phyloP scores from a whole-genome alignment of 305 asterid species.

The Ilex paraguariensis region DNA sequence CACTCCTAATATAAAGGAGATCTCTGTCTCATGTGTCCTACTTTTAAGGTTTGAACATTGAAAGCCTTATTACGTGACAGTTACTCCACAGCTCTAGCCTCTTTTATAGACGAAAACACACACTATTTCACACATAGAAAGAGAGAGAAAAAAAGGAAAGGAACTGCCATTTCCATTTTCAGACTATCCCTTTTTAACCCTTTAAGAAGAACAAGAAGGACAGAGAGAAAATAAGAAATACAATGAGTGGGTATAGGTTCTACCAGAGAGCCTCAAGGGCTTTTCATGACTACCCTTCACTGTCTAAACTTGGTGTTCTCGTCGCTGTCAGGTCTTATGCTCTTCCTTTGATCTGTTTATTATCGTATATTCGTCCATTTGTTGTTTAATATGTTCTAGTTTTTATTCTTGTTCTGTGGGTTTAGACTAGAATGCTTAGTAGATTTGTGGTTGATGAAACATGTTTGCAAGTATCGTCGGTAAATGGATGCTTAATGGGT shows the following conservation, averaged over 20 bases:
- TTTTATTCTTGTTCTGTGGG: too few species aligned
- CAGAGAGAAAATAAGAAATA: neutral
- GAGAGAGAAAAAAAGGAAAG: neutral
- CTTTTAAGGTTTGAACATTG: too few species aligned
- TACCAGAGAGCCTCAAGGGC: conserved; percentile 51
- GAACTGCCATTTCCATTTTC: conserved; percentile 6
- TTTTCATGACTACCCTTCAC: conserved; percentile 31
- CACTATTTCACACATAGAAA: neutral
- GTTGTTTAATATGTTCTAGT: too few species aligned
- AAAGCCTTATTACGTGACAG: conserved; percentile 4
- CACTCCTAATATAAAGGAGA: too few species aligned
- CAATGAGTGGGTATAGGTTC: conserved; percentile 44
- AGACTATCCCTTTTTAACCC: neutral
- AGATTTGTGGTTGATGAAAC: too few species aligned
- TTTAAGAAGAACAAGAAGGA: too few species aligned
- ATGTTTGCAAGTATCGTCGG: too few species aligned
- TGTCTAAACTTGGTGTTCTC: conserved; percentile 34
- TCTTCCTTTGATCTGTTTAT: too few species aligned
- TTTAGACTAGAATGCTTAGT: too few species aligned
- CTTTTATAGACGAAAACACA: conserved; percentile 2
- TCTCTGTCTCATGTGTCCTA: too few species aligned
- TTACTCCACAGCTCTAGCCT: conserved; percentile 12
- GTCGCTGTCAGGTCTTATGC: conserved; percentile 41
- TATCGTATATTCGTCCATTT: too few species aligned
- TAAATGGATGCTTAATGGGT: too few species aligned